Evolutionary conservation across 768 basidiomycete genomes (phyloP).

Genomic region (Kockovaella imperatae): DNA sequence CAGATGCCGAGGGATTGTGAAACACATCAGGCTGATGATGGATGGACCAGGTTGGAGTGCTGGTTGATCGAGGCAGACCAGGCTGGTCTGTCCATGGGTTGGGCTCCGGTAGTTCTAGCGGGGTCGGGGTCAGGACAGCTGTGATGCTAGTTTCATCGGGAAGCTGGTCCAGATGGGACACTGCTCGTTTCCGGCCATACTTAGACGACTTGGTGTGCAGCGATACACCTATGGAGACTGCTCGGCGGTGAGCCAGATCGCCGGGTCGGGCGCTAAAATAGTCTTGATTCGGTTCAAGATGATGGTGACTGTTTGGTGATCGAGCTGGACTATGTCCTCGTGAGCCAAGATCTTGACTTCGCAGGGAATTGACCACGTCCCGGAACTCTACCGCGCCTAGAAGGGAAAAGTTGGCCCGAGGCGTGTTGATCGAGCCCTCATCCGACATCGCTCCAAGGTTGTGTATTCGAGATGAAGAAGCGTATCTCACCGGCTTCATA

Average conservation of each 20-base stretch:
- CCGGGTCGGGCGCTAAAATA: slow-evolving; percentile 31
- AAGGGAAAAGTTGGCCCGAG: slow-evolving; percentile 54
- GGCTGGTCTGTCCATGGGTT: slow-evolving; percentile 32
- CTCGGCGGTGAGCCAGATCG: slow-evolving; percentile 3
- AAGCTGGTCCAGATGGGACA: slow-evolving; percentile 1
- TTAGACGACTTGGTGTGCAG: neutral
- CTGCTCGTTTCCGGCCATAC: neutral
- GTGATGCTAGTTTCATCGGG: too few relatives aligned
- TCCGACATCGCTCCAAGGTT: slow-evolving; percentile 3
- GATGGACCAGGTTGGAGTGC: slow-evolving; percentile 12
- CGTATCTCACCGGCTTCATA: slow-evolving; percentile 3
- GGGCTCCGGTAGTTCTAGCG: slow-evolving; percentile 6
- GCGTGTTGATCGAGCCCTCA: slow-evolving; percentile 21
- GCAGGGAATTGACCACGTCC: slow-evolving; percentile 74
- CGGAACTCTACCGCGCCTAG: slow-evolving; percentile 94
- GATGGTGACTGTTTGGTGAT: slow-evolving; percentile 1
- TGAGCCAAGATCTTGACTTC: slow-evolving; percentile 55
- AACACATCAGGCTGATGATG: neutral
- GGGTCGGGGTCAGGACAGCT: neutral
- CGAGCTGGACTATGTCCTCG: slow-evolving; percentile 10
- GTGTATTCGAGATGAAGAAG: neutral
- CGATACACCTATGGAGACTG: neutral
- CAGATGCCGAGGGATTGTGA: neutral
- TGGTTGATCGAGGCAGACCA: neutral
- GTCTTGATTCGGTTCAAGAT: slow-evolving; percentile 8